These are phyloP conservation scores for Boletus austroedulis DNA, from an alignment of 1,284 basidiomycete genomes.

Conservation along the genomic window DNA sequence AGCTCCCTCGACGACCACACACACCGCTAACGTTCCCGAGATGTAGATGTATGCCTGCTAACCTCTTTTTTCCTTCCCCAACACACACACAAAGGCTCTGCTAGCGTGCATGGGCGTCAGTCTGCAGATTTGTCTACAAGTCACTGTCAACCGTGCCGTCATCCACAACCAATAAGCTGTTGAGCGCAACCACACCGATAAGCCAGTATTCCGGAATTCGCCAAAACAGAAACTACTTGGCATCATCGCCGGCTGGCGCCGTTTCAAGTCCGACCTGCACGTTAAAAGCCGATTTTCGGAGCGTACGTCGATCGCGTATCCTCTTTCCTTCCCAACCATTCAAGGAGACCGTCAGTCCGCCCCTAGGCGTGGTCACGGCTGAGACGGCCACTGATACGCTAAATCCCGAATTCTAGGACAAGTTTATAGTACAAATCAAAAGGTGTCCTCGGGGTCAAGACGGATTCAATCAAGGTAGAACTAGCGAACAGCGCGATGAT, in stretches of 20 bases:
- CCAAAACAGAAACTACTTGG: background rate
- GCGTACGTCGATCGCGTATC: background rate
- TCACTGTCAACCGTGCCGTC: background rate
- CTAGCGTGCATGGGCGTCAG: background rate
- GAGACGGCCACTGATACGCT: too few species aligned
- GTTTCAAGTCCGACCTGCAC: background rate
- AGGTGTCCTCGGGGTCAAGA: background rate
- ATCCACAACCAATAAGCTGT: background rate
- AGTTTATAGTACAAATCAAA: background rate
- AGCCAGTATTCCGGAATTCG: background rate
- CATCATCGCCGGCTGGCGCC: background rate
- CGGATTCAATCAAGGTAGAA: background rate
- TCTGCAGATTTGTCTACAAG: background rate
- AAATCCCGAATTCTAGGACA: background rate
- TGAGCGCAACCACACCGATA: background rate
- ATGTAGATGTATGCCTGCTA: too few species aligned
- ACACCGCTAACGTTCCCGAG: background rate
- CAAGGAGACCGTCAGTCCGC: too few species aligned
- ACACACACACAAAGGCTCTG: too few species aligned
- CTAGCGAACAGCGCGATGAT: background rate
- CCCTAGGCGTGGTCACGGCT: too few species aligned
- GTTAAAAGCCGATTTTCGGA: background rate
- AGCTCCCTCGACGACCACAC: background rate
- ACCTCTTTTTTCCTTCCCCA: too few species aligned
- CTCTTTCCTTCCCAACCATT: too few species aligned